Conservation (phyloP, 495 filamentous ascomycete species). For the Penicillium arizonense region DNA sequence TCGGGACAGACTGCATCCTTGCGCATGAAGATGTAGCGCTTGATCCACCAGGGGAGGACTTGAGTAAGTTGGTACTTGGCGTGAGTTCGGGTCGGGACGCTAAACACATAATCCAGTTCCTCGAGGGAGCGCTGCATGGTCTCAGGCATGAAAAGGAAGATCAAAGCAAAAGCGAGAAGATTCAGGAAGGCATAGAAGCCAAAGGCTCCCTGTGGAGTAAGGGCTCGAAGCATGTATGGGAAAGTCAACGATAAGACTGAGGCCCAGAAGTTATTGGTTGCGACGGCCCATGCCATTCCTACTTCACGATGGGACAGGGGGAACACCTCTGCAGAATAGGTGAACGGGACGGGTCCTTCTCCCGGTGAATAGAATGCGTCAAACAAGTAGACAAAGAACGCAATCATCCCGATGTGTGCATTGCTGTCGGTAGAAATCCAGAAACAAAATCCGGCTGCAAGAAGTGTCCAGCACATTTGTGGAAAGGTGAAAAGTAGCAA, state of each 20-base stretch:
- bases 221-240: conserved; percentile 56
- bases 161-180: conserved; percentile 59
- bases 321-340: conserved; percentile 77
- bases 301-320: conserved; percentile 72
- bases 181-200: conserved; percentile 63
- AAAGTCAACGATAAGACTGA: conserved; percentile 64
- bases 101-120: conserved; percentile 59
- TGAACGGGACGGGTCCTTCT: conserved; percentile 81
- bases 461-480: conserved; percentile 76
- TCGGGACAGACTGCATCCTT: conserved; percentile 38
- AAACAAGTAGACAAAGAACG: conserved; percentile 72
- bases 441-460: conserved; percentile 70
- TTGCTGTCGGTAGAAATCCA: conserved; percentile 52
- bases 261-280: conserved; percentile 67
- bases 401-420: conserved; percentile 61
- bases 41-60: conserved; percentile 54
- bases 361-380: conserved; percentile 73
- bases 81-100: conserved; percentile 48
- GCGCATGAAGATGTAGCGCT: conserved; percentile 43
- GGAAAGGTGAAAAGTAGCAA: conserved; percentile 85
- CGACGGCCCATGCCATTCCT: conserved; percentile 73
- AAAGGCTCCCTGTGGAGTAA: conserved; percentile 54
- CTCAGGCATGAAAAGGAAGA: conserved; percentile 65
- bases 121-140: conserved; percentile 62
- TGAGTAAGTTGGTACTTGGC: conserved; percentile 47